phyloP scores from a whole-genome alignment of 2,329 filamentous ascomycete species.

The Cryphonectria naterciae region DNA sequence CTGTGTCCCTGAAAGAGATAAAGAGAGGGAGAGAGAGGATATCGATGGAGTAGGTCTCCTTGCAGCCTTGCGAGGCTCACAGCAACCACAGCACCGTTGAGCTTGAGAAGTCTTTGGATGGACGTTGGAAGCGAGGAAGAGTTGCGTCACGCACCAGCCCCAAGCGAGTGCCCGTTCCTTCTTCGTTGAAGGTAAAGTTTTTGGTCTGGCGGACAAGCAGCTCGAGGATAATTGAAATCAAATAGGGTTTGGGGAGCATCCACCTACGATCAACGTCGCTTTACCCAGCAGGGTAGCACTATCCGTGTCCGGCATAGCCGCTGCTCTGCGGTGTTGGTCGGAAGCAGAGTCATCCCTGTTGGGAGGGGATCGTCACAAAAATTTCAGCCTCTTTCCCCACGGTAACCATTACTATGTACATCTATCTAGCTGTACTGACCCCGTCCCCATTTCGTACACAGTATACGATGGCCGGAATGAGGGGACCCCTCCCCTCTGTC shows the following conservation, averaged over 20 bases:
- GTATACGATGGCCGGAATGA: neutral
- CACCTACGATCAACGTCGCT: slow-evolving; percentile 3
- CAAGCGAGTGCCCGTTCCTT: neutral
- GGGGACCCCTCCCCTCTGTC: neutral
- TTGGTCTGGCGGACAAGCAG: neutral
- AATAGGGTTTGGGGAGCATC: slow-evolving; percentile 11
- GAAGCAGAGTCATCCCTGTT: neutral
- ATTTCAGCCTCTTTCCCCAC: slow-evolving; percentile 10
- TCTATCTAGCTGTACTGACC: too few species aligned
- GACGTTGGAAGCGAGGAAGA: neutral
- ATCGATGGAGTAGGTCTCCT: neutral
- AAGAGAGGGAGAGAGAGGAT: too few species aligned
- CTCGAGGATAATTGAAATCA: neutral
- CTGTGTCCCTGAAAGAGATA: neutral
- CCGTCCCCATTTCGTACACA: too few species aligned
- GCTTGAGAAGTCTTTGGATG: neutral
- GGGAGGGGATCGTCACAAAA: neutral
- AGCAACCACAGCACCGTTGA: neutral
- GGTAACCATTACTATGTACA: neutral
- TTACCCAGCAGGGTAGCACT: neutral
- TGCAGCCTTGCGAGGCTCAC: neutral
- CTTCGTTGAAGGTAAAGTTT: neutral
- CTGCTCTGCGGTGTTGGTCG: neutral
- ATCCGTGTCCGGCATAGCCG: neutral
- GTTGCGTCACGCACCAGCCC: slow-evolving; percentile 15